A percentile compares a stretch with the other conserved stretches of the same genome.
phyloP scores from a whole-genome alignment of 352 stramenopile genomes.

The Phytopythium boreale region DNA sequence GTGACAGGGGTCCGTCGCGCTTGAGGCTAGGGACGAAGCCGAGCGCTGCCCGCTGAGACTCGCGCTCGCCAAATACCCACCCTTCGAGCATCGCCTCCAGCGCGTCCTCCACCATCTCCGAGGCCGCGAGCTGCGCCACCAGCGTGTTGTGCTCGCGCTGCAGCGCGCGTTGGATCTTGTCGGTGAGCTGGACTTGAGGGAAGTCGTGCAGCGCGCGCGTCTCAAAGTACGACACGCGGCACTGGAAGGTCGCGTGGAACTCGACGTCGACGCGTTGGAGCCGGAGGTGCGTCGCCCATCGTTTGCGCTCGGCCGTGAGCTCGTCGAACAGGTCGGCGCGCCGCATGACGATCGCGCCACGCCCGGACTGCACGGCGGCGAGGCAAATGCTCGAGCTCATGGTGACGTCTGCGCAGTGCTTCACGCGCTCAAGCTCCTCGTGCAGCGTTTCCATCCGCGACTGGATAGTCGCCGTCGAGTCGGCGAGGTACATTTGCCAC shows the following conservation, averaged over 20 bases:
- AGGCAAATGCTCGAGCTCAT: slow-evolving; percentile 60
- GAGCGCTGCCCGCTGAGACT: slow-evolving; percentile 65
- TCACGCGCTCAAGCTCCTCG: slow-evolving; percentile 71
- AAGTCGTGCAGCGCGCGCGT: slow-evolving; percentile 91
- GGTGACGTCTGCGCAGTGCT: slow-evolving; percentile 44
- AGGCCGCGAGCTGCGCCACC: slow-evolving; percentile 78
- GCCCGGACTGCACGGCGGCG: slow-evolving; percentile 55
- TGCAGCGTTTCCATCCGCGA: slow-evolving; percentile 55
- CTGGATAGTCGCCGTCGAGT: slow-evolving; percentile 48
- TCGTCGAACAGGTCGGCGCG: slow-evolving; percentile 74
- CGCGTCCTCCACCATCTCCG: slow-evolving; percentile 93
- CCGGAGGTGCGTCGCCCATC: slow-evolving; percentile 63
- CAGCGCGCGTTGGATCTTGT: slow-evolving; percentile 77
- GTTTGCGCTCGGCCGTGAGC: slow-evolving; percentile 59
- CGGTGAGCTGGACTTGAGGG: slow-evolving; percentile 76
- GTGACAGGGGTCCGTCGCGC: slow-evolving; percentile 62
- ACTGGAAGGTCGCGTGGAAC: slow-evolving; percentile 89
- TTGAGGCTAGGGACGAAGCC: slow-evolving; percentile 88
- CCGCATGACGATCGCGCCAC: slow-evolving; percentile 42
- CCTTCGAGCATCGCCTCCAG: slow-evolving; percentile 95
- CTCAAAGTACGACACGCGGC: slow-evolving; percentile 81
- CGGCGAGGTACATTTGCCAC: slow-evolving; percentile 62
- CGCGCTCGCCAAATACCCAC: slow-evolving; percentile 94
- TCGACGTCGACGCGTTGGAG: slow-evolving; percentile 89
- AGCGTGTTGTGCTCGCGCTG: slow-evolving; percentile 86